Evolutionary conservation across 176 grass and related monocot species (phyloP).

Genomic region (Lolium perenne): DNA sequence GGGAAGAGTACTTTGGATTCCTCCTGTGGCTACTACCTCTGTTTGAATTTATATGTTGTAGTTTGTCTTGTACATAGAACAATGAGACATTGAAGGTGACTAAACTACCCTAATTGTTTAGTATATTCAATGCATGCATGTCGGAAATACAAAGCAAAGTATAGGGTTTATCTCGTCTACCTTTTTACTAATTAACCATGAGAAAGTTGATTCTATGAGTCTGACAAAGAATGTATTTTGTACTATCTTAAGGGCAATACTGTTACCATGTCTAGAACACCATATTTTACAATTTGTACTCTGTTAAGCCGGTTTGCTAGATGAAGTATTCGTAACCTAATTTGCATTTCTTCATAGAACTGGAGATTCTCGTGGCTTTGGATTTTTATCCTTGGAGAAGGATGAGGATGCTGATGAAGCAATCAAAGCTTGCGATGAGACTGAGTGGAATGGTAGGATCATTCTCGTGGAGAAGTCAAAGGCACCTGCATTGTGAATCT

Average conservation of each 20-base stretch:
- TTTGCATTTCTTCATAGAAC: constrained; percentile 53
- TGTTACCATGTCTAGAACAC: background rate
- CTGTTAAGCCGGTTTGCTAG: constrained; percentile 2
- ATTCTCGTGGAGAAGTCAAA: constrained; percentile 96
- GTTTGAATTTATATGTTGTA: constrained; percentile 2
- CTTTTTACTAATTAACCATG: constrained; percentile 4
- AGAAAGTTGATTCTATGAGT: constrained; percentile 15
- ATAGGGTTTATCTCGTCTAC: constrained; percentile 16
- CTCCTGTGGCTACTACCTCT: background rate
- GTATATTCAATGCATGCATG: background rate
- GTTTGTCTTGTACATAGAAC: background rate
- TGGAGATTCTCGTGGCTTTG: constrained; percentile 88
- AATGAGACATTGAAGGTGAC: background rate
- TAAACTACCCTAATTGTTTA: constrained; percentile 10
- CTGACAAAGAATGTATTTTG: background rate
- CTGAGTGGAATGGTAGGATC: constrained; percentile 85
- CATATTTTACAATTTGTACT: constrained; percentile 18
- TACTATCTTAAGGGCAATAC: constrained; percentile 9
- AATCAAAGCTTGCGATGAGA: constrained; percentile 79
- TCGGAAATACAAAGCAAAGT: background rate
- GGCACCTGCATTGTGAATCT: constrained; percentile 58
- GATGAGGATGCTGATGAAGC: constrained; percentile 93
- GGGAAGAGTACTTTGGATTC: background rate
- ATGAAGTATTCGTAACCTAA: constrained; percentile 36
- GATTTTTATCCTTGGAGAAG: constrained; percentile 79